Percentiles rank a stretch among this genome's conserved stretches.
Conservation (phyloP, 176 grass and related monocot species). For the Alloteropsis semialata region DNA sequence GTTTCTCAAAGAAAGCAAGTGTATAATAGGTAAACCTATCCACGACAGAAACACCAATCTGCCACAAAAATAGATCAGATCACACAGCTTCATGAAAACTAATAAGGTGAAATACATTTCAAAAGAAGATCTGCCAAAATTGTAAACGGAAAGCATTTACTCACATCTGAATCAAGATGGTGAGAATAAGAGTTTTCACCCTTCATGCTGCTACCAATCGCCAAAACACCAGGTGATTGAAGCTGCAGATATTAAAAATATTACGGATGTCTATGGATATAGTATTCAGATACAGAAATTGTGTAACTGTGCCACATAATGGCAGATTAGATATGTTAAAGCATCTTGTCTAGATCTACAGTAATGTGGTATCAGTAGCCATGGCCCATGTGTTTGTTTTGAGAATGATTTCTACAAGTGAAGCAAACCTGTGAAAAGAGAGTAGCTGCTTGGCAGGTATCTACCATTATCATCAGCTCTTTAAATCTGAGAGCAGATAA, state of each 20-base stretch:
- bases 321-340: too few relatives aligned
- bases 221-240: slow-evolving; percentile 92
- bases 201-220: slow-evolving; percentile 97
- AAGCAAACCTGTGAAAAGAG: slow-evolving; percentile 90
- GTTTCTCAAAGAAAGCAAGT: slow-evolving; percentile 96
- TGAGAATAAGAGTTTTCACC: slow-evolving; percentile 99
- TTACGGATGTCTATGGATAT: slow-evolving; percentile 10
- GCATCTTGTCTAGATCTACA: background rate
- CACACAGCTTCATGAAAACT: slow-evolving; percentile 3
- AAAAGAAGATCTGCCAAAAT: slow-evolving; percentile 10
- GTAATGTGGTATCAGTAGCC: background rate
- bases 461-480: slow-evolving; percentile 97
- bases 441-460: slow-evolving; percentile 97
- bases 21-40: slow-evolving; percentile 99
- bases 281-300: slow-evolving; percentile 6
- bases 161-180: slow-evolving; percentile 97
- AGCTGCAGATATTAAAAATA: slow-evolving; percentile 51
- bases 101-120: background rate
- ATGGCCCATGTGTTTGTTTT: background rate
- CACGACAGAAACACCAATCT: slow-evolving; percentile 98
- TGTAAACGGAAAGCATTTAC: slow-evolving; percentile 26
- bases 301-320: background rate
- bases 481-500: slow-evolving; percentile 65
- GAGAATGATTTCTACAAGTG: background rate
- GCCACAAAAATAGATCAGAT: slow-evolving; percentile 36